Evolutionary conservation across 2,329 filamentous ascomycete species (phyloP).

Genomic region (Chlorencoelia australis): DNA sequence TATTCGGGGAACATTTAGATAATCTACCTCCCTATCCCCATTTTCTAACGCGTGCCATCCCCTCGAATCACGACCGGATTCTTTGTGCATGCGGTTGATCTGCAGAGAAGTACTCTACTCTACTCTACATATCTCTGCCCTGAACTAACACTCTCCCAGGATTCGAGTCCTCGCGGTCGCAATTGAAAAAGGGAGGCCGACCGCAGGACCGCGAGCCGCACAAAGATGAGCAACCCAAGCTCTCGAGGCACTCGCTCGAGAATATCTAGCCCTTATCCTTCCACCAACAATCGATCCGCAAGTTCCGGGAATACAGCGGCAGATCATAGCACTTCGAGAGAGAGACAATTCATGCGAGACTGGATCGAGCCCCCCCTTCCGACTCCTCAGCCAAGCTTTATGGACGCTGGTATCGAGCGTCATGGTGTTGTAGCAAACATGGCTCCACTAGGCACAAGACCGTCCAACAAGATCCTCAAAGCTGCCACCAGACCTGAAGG

Average conservation of each 20-base stretch:
- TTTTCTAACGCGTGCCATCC: conserved; percentile 13
- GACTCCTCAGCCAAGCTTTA: conserved; percentile 55
- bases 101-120: conserved; percentile 17
- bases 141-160: conserved; percentile 20
- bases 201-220: conserved; percentile 10
- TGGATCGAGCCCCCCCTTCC: conserved; percentile 50
- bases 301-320: conserved; percentile 6
- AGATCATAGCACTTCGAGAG: conserved; percentile 12
- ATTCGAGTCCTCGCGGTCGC: conserved; percentile 14
- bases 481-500: conserved; percentile 22
- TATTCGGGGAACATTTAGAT: too few species aligned
- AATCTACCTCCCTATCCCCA: too few species aligned
- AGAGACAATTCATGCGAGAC: conserved; percentile 26
- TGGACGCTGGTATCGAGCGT: conserved; percentile 61
- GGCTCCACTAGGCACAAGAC: conserved; percentile 68
- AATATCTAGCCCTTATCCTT: conserved; percentile 20
- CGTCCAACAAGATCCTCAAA: conserved; percentile 50
- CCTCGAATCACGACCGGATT: conserved; percentile 12
- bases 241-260: conserved; percentile 22
- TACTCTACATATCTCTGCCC: conserved; percentile 1
- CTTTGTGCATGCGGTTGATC: conserved; percentile 12
- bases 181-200: conserved; percentile 13
- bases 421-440: conserved; percentile 74
- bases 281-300: conserved; percentile 10
- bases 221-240: conserved; percentile 9